These are phyloP conservation scores for Aegilops longissima DNA, from an alignment of 176 grass and related monocot species.

Conservation along the genomic window DNA sequence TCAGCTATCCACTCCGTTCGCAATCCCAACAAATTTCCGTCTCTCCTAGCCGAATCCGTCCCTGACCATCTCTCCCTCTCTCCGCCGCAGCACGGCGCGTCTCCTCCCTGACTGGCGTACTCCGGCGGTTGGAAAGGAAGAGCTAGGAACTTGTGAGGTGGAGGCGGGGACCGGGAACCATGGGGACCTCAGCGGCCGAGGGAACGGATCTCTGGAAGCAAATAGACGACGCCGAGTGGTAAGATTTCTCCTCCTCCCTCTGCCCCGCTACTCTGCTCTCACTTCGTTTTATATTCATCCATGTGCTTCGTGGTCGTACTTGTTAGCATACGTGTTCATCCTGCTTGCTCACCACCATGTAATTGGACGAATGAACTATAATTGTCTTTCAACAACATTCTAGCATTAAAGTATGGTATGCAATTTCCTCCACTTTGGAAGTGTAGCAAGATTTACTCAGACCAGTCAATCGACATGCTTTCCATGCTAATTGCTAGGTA, in stretches of 20 bases:
- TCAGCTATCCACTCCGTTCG: constrained; percentile 17
- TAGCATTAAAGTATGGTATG: neutral
- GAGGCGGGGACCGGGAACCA: neutral
- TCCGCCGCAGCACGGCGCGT: neutral
- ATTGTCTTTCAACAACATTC: too few relatives aligned
- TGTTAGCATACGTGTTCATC: neutral
- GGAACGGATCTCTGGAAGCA: constrained; percentile 45
- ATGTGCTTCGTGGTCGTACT: neutral
- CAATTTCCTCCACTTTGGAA: neutral
- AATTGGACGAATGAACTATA: neutral
- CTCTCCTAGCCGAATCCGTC: neutral
- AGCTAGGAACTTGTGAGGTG: neutral
- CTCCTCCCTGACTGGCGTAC: neutral
- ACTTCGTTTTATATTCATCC: neutral
- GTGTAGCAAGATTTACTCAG: neutral
- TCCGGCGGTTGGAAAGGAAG: neutral
- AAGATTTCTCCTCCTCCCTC: neutral
- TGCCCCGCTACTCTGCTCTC: neutral
- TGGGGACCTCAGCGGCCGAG: constrained; percentile 38
- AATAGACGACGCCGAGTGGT: constrained; percentile 55
- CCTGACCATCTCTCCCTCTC: neutral
- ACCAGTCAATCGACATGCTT: neutral
- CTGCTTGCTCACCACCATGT: neutral
- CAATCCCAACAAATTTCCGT: neutral
- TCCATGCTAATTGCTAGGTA: neutral